A percentile compares a stretch with the other conserved stretches of the same genome.
These are phyloP conservation scores for Solanum verrucosum DNA, from an alignment of 257 asterid species.

Conservation along the genomic window DNA sequence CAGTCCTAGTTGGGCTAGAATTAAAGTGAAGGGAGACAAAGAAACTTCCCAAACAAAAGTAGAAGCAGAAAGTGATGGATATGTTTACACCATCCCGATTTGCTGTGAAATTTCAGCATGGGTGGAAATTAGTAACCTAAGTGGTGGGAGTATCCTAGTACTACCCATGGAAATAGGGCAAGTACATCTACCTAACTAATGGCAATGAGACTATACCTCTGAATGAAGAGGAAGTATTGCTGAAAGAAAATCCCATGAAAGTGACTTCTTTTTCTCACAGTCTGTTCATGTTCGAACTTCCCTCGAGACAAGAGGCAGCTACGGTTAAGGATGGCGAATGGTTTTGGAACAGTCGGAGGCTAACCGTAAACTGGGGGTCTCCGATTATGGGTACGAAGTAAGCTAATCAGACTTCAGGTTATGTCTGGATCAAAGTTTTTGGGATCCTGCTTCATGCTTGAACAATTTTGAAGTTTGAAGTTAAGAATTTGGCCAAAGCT, in stretches of 20 bases:
- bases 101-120: not conserved
- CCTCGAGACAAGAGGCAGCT: not conserved
- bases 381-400: not conserved
- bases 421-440: not conserved
- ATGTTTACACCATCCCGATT: not conserved
- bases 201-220: not conserved
- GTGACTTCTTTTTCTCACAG: not conserved
- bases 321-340: not conserved
- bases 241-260: too few species aligned
- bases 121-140: not conserved
- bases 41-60: not conserved
- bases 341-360: not conserved
- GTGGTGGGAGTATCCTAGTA: not conserved
- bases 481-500: not conserved
- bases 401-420: not conserved
- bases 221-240: not conserved
- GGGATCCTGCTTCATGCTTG: not conserved
- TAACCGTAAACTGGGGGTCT: not conserved
- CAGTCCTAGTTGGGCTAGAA: not conserved
- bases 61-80: not conserved
- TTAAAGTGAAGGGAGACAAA: not conserved
- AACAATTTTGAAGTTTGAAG: not conserved
- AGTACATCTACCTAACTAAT: not conserved
- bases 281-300: not conserved
- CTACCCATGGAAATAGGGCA: not conserved